phyloP scores from a whole-genome alignment of 2,329 filamentous ascomycete species.

The Talaromyces sp. region DNA sequence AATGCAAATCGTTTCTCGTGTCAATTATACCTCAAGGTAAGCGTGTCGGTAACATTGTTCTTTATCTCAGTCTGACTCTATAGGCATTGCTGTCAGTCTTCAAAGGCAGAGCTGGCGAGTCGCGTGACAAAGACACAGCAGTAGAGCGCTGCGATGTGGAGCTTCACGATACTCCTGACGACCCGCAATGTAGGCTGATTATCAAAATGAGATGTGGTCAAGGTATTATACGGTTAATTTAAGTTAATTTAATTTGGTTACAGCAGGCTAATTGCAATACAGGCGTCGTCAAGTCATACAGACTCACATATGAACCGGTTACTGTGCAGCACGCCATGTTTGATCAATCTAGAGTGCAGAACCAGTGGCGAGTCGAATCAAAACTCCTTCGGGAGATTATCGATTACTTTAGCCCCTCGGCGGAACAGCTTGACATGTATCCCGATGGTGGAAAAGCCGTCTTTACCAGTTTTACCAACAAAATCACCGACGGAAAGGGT shows the following conservation, averaged over 20 bases:
- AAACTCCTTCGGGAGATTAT: constrained; percentile 55
- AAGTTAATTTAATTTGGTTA: not conserved
- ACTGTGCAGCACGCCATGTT: constrained; percentile 61
- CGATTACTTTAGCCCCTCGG: constrained; percentile 60
- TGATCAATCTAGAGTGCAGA: constrained; percentile 51
- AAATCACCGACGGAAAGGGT: constrained; percentile 57
- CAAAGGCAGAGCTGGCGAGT: constrained; percentile 52
- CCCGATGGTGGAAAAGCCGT: constrained; percentile 53
- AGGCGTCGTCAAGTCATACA: constrained; percentile 62
- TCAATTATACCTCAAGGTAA: constrained; percentile 53
- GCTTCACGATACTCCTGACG: constrained; percentile 51
- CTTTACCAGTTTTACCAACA: constrained; percentile 63
- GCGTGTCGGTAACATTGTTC: not conserved
- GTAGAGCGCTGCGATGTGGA: constrained; percentile 59
- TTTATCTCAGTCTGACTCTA: not conserved
- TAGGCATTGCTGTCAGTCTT: constrained; percentile 58
- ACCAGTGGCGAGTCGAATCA: constrained; percentile 56
- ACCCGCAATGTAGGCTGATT: constrained; percentile 56
- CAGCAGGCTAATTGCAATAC: not conserved
- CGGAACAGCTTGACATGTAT: constrained; percentile 60
- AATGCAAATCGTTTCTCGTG: constrained; percentile 51
- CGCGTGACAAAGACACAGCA: constrained; percentile 52
- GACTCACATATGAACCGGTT: constrained; percentile 57
- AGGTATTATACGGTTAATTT: constrained; percentile 29
- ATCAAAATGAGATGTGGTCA: constrained; percentile 59